Conservation (phyloP, 139 green algal species). For the Zygnema cylindricum region DNA sequence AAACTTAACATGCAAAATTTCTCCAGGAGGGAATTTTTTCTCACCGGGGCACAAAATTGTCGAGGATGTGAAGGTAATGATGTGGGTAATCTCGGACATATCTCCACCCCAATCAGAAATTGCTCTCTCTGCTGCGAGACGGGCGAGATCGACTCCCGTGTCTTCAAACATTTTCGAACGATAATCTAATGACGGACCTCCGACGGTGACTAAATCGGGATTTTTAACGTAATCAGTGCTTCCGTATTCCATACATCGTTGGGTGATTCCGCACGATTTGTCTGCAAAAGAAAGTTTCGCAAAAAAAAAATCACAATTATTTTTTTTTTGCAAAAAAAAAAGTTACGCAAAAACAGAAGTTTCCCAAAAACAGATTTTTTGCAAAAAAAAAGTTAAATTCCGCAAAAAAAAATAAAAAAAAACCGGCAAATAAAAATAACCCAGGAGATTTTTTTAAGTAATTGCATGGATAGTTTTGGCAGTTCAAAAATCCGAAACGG, state of each 20-base stretch:
- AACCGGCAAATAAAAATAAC: no score
- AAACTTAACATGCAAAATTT: no score
- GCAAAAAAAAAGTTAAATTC: no score
- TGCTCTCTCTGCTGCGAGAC: slow-evolving; percentile 28
- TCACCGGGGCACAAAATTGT: slow-evolving; percentile 39
- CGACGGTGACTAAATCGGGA: neutral
- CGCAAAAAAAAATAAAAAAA: no score
- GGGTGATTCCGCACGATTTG: slow-evolving; percentile 38
- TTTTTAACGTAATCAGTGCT: slow-evolving; percentile 6
- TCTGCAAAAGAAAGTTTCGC: slow-evolving; percentile 18
- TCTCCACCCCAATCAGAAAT: slow-evolving; percentile 38
- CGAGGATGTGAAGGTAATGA: slow-evolving; percentile 54
- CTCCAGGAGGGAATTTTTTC: neutral
- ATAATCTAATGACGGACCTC: slow-evolving; percentile 20
- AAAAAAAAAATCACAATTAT: no score
- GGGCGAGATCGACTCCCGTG: neutral
- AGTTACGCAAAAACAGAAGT: neutral
- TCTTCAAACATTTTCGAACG: slow-evolving; percentile 23
- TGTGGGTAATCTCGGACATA: slow-evolving; percentile 29
- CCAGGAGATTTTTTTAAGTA: no score
- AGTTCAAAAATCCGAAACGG: no score
- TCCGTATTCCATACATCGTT: neutral
- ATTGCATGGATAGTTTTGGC: no score
- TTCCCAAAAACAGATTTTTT: neutral
- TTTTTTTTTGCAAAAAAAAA: neutral